Base-by-base conservation (phyloP, 495 filamentous ascomycete species). In the Xylaria intraflava region DNA sequence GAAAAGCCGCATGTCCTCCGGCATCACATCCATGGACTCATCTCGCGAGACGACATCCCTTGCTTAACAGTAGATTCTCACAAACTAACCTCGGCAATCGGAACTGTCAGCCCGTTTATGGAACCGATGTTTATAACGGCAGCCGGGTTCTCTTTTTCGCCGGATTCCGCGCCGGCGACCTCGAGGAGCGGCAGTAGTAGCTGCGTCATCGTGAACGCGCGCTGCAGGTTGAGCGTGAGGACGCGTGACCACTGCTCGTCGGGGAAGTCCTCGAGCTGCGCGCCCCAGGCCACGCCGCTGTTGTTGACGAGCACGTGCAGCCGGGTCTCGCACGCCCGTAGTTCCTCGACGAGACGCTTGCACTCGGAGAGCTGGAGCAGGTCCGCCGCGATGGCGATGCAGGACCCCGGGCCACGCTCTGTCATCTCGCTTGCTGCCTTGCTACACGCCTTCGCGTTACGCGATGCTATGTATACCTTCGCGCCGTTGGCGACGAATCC, bases 281-380 rank as follows among this genome's bases (percentile, higher is more conserved):
- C 49, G 3, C 51, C 44, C 29, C 83, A 87, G 64, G 83, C 83
- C 19, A 82, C 80, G 47, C 87, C 87, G 22, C 81, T 84, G 72
- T 90, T 91, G 75, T 89, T 89, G 60, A 90, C 78, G 1, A 90
- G 77, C 49, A 90, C 75, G 59, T 88, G 80, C 14, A 91, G 80
- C 56, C 82, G 82, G 57, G 72, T 71, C 61, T 89, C 85, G 31
- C 78, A 74, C 51, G 77, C 78, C 29, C 64, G 67, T 26, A 90
- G 69, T 66, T 87, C 84, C 47, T 78, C 73, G 0, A 79, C 85
- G 12, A 90, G 67, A 30, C 69, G 74, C 61, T 81, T 78, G 59
- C 82, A 73, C 24, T 87, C 84, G 19, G 79, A 78, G 51, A 86
- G 79, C 49, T 82, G 78, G 73, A 87, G 86, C 61, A 90, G 84